phyloP scores from a whole-genome alignment of 169 alveolate genomes.

The Plasmodium vivax region DNA sequence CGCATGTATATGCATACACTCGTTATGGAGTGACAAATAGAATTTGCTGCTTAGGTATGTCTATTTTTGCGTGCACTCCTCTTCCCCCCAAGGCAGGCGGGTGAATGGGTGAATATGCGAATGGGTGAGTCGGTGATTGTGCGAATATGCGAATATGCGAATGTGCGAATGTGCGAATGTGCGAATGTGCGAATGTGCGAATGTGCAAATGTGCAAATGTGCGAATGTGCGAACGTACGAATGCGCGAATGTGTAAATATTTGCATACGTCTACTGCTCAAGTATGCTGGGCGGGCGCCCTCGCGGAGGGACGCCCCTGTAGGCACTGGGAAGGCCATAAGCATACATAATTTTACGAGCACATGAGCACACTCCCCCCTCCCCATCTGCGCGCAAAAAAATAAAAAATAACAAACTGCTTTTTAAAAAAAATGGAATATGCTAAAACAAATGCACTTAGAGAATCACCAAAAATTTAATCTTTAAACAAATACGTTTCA shows the following conservation, averaged over 20 bases:
- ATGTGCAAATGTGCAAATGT: background rate
- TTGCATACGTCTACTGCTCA: background rate
- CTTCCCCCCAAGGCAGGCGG: background rate
- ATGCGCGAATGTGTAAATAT: background rate
- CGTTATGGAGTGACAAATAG: background rate
- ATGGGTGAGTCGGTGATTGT: no score
- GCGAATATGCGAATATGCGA: background rate
- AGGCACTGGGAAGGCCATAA: background rate
- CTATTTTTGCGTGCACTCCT: background rate
- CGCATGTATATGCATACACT: background rate
- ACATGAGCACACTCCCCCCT: background rate
- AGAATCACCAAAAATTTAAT: constrained; percentile 29
- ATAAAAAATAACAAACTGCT: constrained; percentile 10
- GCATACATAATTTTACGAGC: background rate
- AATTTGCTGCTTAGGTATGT: background rate
- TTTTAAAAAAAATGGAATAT: background rate
- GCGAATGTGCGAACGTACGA: background rate
- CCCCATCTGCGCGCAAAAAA: background rate
- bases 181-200: no score
- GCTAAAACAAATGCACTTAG: constrained; percentile 20
- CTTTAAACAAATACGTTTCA: constrained; percentile 15
- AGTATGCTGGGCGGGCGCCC: background rate
- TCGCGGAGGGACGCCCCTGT: background rate
- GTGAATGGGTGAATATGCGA: background rate
- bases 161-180: background rate